phyloP scores from a whole-genome alignment of 345 rosid species.

The Salix purpurea region DNA sequence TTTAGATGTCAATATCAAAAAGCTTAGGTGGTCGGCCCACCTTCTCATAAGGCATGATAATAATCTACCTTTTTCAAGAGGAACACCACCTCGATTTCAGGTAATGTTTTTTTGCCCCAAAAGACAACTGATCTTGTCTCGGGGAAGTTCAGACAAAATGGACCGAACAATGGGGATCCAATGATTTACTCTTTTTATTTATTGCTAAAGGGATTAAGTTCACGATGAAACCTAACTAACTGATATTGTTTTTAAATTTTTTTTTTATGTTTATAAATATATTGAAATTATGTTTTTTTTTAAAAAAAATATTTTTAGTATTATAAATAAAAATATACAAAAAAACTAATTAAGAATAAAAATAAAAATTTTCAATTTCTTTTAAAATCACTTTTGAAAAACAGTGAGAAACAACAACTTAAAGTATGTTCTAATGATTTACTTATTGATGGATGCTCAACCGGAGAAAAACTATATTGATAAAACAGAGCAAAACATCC shows the following conservation, averaged over 20 bases:
- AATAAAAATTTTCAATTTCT: too few species aligned
- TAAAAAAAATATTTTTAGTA: too few species aligned
- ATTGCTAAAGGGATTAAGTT: neutral
- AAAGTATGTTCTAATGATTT: neutral
- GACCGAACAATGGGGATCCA: neutral
- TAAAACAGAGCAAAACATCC: neutral
- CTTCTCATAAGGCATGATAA: neutral
- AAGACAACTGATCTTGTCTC: neutral
- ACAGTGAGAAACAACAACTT: too few species aligned
- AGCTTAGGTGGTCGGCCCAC: neutral
- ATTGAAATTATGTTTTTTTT: too few species aligned
- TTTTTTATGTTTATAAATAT: too few species aligned
- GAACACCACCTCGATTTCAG: neutral
- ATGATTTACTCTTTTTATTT: too few species aligned
- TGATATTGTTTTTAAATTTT: too few species aligned
- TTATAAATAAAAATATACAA: too few species aligned
- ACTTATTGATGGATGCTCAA: too few species aligned
- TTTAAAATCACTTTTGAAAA: too few species aligned
- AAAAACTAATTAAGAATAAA: too few species aligned
- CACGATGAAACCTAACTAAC: too few species aligned
- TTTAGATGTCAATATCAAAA: neutral
- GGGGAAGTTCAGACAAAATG: neutral
- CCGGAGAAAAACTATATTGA: neutral
- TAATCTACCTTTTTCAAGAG: neutral
- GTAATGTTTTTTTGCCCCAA: neutral